phyloP scores from a whole-genome alignment of 1,284 basidiomycete species.

The Meripilus lineatus region DNA sequence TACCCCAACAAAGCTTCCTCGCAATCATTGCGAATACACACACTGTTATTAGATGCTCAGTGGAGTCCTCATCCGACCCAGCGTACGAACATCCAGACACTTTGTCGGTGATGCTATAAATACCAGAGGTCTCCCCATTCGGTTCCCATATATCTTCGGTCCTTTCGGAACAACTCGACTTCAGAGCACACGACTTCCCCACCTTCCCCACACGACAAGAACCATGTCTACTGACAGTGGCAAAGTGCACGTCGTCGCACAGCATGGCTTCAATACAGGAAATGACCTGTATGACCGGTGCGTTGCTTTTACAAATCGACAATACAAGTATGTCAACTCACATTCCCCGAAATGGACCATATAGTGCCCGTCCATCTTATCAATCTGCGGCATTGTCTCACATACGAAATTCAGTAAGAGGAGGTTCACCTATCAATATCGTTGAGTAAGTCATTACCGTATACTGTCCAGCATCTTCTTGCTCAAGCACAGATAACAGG shows the following conservation, averaged over 20 bases:
- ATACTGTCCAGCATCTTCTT: background rate
- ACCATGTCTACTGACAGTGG: too few species aligned
- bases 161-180: too few species aligned
- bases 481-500: conserved; percentile 28
- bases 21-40: too few species aligned
- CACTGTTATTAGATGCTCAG: too few species aligned
- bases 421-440: conserved; percentile 46
- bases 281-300: conserved; percentile 75
- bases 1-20: too few species aligned
- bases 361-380: conserved; percentile 69
- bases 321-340: background rate
- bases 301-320: conserved; percentile 11
- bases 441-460: conserved; percentile 51
- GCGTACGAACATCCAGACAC: too few species aligned
- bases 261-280: conserved; percentile 60
- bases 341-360: background rate
- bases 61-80: too few species aligned
- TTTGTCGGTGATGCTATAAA: too few species aligned
- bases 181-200: too few species aligned
- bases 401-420: conserved; percentile 44
- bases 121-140: too few species aligned
- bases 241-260: conserved; percentile 50
- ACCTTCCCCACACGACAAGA: too few species aligned
- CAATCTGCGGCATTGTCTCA: conserved; percentile 49
- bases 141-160: too few species aligned